Percentiles rank a stretch among this genome's conserved stretches.
These are phyloP conservation scores for Rossbeevera mucosa DNA, from an alignment of 768 basidiomycete genomes.

Conservation along the genomic window DNA sequence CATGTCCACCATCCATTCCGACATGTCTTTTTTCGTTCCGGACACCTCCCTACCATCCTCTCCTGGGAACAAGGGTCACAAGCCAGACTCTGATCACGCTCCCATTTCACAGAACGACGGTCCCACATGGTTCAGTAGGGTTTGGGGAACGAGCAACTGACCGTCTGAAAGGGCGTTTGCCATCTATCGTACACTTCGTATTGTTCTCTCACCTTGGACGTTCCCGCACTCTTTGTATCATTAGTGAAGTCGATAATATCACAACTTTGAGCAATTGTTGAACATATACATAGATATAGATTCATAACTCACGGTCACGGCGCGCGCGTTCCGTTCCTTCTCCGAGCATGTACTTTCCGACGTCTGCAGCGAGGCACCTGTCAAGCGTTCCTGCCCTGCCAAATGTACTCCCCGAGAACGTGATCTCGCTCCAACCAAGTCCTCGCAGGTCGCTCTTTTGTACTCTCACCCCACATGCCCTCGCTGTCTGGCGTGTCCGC, in stretches of 20 bases:
- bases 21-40: slow-evolving; percentile 26
- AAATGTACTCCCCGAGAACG: slow-evolving; percentile 51
- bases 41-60: slow-evolving; percentile 17
- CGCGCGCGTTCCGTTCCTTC: neutral
- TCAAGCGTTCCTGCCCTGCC: slow-evolving; percentile 67
- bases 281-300: too few relatives aligned
- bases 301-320: neutral
- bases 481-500: slow-evolving; percentile 79
- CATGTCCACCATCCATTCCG: slow-evolving; percentile 31
- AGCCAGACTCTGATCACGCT: slow-evolving; percentile 13
- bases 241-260: slow-evolving; percentile 23
- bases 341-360: slow-evolving; percentile 76
- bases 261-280: slow-evolving; percentile 6
- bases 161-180: neutral
- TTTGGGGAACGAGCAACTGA: slow-evolving; percentile 23
- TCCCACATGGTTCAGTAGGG: slow-evolving; percentile 22
- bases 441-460: slow-evolving; percentile 77
- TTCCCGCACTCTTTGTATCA: slow-evolving; percentile 30
- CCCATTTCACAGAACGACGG: slow-evolving; percentile 10
- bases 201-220: slow-evolving; percentile 5
- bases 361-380: slow-evolving; percentile 69
- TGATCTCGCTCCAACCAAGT: slow-evolving; percentile 57
- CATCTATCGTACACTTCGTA: slow-evolving; percentile 18
- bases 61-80: slow-evolving; percentile 11
- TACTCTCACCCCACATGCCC: slow-evolving; percentile 61